Base-by-base conservation (phyloP, 352 stramenopile genomes). In the Phytophthora pisi region DNA sequence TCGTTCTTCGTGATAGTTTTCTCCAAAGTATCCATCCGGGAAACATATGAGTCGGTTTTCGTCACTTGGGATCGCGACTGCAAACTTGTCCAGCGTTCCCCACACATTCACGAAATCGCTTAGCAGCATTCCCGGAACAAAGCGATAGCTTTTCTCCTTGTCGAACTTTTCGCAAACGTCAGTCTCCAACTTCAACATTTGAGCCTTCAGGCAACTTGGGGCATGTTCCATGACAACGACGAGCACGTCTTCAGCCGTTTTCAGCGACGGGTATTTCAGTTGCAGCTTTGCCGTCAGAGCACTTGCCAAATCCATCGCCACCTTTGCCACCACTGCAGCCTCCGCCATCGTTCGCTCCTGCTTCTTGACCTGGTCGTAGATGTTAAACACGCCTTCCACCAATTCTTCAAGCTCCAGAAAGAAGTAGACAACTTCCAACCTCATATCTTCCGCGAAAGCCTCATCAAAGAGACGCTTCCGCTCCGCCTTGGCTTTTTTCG, bases 21-120 rank as follows among this genome's bases (percentile, higher is more conserved):
- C 40, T n/a, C 40, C 40, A 47, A 47, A 47, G 8, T 50, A 50
- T 28, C n/a, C 43, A 15, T 50, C 43, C 43, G 43, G 43, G 8
- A 26, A 50, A 45, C 3, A 18, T 2, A 26, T 50, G 18, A 50
- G n/a, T 26, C 8, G 18, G 4, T 26, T 50, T n/a, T 50, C 38
- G 3, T 9, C 11, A 26, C 8, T 24, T 26, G 43, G 43, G 3
- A 50, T 8, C 13, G n/a, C 6, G 10, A 28, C 16, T 13, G n/a
- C n/a, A 26, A 57, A 75, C 58, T 68, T 40, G 20, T 63, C 63
- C 30, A 68, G 13, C 43, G 43, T 50, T 23, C 43, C 43, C 43
- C 43, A 50, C 43, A 50, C 43, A 5, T 50, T 26, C 43, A 50
- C 18, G 13, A 50, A 50, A 24, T 50, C 43, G 26, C 18, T 50